Conservation (phyloP, 495 filamentous ascomycete genomes). For the Lentithecium fluviatile region DNA sequence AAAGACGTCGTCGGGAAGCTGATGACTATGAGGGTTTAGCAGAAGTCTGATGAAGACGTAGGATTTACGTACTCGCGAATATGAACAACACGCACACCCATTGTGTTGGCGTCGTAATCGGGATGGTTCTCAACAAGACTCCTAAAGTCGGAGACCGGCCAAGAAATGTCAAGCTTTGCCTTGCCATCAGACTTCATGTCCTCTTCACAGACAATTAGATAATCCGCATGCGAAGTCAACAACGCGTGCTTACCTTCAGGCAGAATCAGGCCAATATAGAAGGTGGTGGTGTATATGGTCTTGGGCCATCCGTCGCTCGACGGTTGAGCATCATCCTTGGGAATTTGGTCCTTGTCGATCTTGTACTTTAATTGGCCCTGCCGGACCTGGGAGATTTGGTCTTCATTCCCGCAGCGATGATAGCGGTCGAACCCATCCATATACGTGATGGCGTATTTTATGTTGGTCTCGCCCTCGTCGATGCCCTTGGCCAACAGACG, state of each 20-base stretch:
- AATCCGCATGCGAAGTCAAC: conserved; percentile 27
- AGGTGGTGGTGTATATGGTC: conserved; percentile 79
- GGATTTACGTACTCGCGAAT: conserved; percentile 65
- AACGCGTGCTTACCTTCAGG: conserved; percentile 53
- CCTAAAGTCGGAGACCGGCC: conserved; percentile 73
- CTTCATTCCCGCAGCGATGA: conserved; percentile 68
- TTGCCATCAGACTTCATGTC: conserved; percentile 41
- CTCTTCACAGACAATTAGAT: no score
- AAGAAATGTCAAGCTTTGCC: conserved; percentile 65
- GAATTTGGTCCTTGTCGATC: conserved; percentile 54
- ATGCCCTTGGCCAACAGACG: conserved; percentile 77
- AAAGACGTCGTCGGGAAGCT: conserved; percentile 88
- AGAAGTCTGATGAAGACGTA: neutral
- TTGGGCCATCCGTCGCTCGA: conserved; percentile 36
- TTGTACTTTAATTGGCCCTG: conserved; percentile 69
- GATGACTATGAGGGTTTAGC: conserved; percentile 54
- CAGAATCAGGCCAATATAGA: conserved; percentile 81
- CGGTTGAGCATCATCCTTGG: conserved; percentile 48
- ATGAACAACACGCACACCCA: conserved; percentile 69
- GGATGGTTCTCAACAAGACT: conserved; percentile 63
- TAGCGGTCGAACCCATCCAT: conserved; percentile 85
- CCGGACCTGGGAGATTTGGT: conserved; percentile 67
- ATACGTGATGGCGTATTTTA: conserved; percentile 85
- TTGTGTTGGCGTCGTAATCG: conserved; percentile 62
- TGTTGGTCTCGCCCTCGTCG: conserved; percentile 65